A percentile compares a stretch with the other conserved stretches of the same genome.
phyloP scores from a whole-genome alignment of 1,284 basidiomycete species.

The Peniophora sp. region DNA sequence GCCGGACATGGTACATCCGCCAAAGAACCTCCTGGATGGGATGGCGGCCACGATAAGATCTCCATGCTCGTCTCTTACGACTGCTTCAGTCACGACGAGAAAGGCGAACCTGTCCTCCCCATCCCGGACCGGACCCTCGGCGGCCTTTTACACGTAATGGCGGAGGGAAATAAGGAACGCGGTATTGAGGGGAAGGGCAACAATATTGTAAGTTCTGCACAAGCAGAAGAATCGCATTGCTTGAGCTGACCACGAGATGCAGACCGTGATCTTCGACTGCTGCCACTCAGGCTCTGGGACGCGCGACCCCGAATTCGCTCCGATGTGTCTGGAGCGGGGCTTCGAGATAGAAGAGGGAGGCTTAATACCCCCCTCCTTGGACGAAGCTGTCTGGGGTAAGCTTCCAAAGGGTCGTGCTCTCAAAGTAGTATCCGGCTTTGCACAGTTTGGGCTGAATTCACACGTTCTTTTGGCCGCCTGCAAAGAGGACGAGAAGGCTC shows the following conservation, averaged over 20 bases:
- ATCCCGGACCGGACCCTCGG: constrained; percentile 17
- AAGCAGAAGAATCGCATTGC: not conserved
- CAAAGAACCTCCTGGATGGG: not conserved
- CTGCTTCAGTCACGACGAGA: not conserved
- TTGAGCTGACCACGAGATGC: not conserved
- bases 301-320: constrained; percentile 1
- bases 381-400: constrained; percentile 12
- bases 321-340: constrained; percentile 14
- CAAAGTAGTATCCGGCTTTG: constrained; percentile 13
- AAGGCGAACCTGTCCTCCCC: constrained; percentile 4
- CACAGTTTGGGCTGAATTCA: constrained; percentile 18
- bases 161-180: constrained; percentile 5
- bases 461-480: constrained; percentile 31
- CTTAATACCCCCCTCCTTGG: constrained; percentile 15
- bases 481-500: constrained; percentile 20
- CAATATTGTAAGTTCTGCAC: constrained; percentile 24
- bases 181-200: constrained; percentile 20
- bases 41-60: not conserved
- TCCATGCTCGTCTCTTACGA: not conserved
- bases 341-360: constrained; percentile 7
- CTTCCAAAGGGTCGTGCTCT: constrained; percentile 7
- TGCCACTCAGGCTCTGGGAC: constrained; percentile 26
- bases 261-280: constrained; percentile 32
- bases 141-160: constrained; percentile 14
- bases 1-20: constrained; percentile 5